These are phyloP conservation scores for Ramaria rubella DNA, from an alignment of 768 basidiomycete genomes.

Conservation along the genomic window DNA sequence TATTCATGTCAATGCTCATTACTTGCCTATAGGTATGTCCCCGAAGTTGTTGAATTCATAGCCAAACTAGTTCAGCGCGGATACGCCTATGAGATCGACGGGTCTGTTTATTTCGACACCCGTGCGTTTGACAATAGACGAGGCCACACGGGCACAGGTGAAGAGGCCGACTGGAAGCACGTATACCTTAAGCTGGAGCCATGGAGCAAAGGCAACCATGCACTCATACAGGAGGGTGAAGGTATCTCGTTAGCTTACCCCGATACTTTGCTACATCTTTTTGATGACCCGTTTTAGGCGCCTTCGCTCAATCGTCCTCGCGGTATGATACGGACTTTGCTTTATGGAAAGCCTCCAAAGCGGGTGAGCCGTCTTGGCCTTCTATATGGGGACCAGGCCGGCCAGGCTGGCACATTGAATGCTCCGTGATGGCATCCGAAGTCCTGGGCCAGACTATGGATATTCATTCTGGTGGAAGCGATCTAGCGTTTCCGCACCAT, in stretches of 20 bases:
- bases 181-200: conserved; percentile 93
- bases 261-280: not conserved
- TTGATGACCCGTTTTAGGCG: not conserved
- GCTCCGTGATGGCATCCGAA: conserved; percentile 95
- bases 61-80: conserved; percentile 81
- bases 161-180: conserved; percentile 34
- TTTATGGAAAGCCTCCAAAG: conserved; percentile 94
- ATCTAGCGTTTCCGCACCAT: conserved; percentile 98
- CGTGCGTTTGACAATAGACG: conserved; percentile 68
- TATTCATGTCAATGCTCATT: not conserved
- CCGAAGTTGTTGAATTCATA: conserved; percentile 88
- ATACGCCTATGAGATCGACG: conserved; percentile 68
- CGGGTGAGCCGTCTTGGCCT: conserved; percentile 94
- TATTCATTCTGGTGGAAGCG: conserved; percentile 95
- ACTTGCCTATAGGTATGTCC: conserved; percentile 36
- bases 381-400: conserved; percentile 95
- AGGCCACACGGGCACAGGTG: conserved; percentile 18
- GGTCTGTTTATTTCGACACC: conserved; percentile 92
- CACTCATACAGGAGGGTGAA: conserved; percentile 87
- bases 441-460: conserved; percentile 89
- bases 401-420: conserved; percentile 99
- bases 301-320: conserved; percentile 9
- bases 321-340: conserved; percentile 91
- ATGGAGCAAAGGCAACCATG: conserved; percentile 90
- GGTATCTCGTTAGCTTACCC: conserved; percentile 38